Evolutionary conservation across 257 asterid genomes (phyloP).

Genomic region (Solanum stenotomum): DNA sequence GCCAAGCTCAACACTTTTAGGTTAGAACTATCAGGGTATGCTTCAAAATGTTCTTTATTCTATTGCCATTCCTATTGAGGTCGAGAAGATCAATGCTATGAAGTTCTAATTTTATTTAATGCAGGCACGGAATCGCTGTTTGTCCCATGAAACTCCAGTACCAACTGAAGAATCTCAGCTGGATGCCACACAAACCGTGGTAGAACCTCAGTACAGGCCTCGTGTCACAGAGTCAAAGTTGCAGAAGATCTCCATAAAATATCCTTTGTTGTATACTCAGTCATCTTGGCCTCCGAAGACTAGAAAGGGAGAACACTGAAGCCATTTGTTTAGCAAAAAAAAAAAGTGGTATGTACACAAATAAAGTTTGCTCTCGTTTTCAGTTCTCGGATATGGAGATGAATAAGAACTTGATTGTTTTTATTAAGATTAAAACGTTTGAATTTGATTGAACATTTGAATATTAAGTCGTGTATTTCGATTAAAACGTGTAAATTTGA

Average conservation of each 20-base stretch:
- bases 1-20: not conserved
- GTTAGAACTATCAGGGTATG: not conserved
- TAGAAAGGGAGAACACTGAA: not conserved
- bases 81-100: not conserved
- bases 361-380: not conserved
- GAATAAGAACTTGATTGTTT: not conserved
- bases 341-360: not conserved
- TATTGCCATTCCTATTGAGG: not conserved
- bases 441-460: not conserved
- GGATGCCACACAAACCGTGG: conserved; percentile 14
- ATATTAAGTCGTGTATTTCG: not conserved
- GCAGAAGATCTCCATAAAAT: conserved; percentile 41
- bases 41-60: not conserved
- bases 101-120: not conserved
- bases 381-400: not conserved
- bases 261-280: conserved; percentile 26
- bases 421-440: not conserved
- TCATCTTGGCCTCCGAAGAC: not conserved
- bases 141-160: conserved; percentile 37
- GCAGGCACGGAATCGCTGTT: conserved; percentile 52
- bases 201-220: conserved; percentile 44
- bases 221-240: conserved; percentile 31
- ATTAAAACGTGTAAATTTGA: not conserved
- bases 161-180: conserved; percentile 23
- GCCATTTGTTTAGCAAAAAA: not conserved